Percentiles rank a stretch among this genome's conserved stretches.
Evolutionary conservation across 441 rosid genomes (phyloP).

Genomic region (Syzygium syzygioides): DNA sequence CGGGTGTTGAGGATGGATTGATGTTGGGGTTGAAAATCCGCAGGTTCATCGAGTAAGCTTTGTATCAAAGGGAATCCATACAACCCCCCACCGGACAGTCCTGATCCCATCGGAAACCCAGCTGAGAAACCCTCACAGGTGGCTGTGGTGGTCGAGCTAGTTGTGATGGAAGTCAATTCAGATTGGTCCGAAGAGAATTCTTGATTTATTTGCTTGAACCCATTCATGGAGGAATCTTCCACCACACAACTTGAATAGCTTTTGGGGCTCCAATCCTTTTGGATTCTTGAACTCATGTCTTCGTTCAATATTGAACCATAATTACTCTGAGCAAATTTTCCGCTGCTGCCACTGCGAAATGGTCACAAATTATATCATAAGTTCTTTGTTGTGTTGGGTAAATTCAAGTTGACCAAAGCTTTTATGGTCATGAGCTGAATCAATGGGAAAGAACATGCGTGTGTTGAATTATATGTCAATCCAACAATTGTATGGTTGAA

Average conservation of each 20-base stretch:
- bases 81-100: slow-evolving; percentile 6
- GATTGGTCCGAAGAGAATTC: slow-evolving; percentile 37
- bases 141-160: neutral
- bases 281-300: slow-evolving; percentile 24
- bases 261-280: slow-evolving; percentile 44
- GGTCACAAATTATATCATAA: neutral
- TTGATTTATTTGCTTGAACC: slow-evolving; percentile 28
- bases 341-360: slow-evolving; percentile 13
- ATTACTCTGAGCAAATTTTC: slow-evolving; percentile 21
- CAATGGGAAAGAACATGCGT: neutral
- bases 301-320: slow-evolving; percentile 22
- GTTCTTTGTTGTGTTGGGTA: neutral
- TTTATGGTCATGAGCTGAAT: neutral
- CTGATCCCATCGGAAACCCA: neutral
- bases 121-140: slow-evolving; percentile 20
- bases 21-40: slow-evolving; percentile 18
- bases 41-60: slow-evolving; percentile 41
- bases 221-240: slow-evolving; percentile 25
- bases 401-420: neutral
- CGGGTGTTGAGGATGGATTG: slow-evolving; percentile 31
- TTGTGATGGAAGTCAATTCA: slow-evolving; percentile 6
- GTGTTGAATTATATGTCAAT: neutral
- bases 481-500: neutral
- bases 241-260: slow-evolving; percentile 19
- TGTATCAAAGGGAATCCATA: slow-evolving; percentile 43